phyloP scores from a whole-genome alignment of 176 grass and related monocot genomes.

The Urochloa ruziziensis region DNA sequence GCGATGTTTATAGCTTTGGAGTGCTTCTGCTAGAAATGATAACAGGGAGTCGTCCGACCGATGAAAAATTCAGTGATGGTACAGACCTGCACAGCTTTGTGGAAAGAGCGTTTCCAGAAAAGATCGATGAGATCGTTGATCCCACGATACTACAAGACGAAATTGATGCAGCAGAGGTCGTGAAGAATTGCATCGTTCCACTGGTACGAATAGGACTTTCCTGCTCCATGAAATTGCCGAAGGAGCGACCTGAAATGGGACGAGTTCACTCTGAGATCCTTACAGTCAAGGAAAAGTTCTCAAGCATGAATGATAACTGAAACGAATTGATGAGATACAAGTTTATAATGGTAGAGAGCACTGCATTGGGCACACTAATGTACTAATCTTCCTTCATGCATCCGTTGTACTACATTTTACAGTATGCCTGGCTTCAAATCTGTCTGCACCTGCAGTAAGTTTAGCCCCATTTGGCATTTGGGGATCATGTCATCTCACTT shows the following conservation, averaged over 20 bases:
- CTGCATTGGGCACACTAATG: no score
- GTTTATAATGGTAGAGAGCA: no score
- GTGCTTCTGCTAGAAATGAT: slow-evolving; percentile 46
- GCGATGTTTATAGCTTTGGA: slow-evolving; percentile 59
- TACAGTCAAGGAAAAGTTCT: not conserved
- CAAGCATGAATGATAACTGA: no score
- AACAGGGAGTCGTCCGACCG: slow-evolving; percentile 40
- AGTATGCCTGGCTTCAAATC: not conserved
- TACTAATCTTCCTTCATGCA: no score
- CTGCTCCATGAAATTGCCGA: slow-evolving; percentile 32
- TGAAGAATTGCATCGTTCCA: slow-evolving; percentile 24
- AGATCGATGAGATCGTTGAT: slow-evolving; percentile 9
- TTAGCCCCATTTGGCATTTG: not conserved
- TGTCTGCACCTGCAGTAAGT: not conserved
- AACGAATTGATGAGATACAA: no score
- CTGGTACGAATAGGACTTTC: slow-evolving; percentile 28
- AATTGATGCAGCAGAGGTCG: not conserved
- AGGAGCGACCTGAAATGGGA: slow-evolving; percentile 22
- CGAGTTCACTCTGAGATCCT: slow-evolving; percentile 22
- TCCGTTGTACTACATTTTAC: no score
- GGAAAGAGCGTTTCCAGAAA: slow-evolving; percentile 3
- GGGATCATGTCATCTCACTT: not conserved
- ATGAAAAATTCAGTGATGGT: slow-evolving; percentile 33
- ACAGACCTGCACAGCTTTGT: slow-evolving; percentile 30
- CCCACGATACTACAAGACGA: not conserved